phyloP scores from a whole-genome alignment of 345 rosid species.

The Carallia brachiata region DNA sequence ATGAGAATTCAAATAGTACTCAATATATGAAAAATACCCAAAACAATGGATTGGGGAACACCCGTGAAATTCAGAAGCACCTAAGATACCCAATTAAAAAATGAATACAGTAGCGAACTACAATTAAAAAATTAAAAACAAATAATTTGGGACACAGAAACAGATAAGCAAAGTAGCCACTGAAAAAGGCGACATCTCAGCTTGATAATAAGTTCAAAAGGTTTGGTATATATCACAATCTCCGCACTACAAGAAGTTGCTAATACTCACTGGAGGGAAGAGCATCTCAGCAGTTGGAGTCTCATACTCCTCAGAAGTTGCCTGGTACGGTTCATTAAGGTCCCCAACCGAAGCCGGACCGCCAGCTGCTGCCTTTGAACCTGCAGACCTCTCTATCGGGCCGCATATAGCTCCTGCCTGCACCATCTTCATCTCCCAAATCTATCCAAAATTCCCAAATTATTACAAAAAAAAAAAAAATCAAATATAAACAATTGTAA shows the following conservation, averaged over 20 bases:
- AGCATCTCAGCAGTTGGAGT: conserved; percentile 97
- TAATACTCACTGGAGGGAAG: conserved; percentile 73
- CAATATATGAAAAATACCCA: too few species aligned
- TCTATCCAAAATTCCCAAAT: conserved; percentile 31
- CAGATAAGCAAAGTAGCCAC: background rate
- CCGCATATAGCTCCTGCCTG: conserved; percentile 72
- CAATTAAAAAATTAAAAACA: too few species aligned
- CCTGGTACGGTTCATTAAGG: conserved; percentile 95
- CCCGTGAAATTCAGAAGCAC: too few species aligned
- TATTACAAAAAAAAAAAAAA: background rate
- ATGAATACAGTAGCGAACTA: too few species aligned
- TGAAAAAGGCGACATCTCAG: background rate
- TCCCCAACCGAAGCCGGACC: conserved; percentile 78
- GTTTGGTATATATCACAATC: too few species aligned
- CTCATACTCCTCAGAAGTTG: conserved; percentile 78
- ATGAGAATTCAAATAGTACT: too few species aligned
- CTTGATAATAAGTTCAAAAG: too few species aligned
- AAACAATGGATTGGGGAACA: too few species aligned
- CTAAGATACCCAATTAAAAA: too few species aligned
- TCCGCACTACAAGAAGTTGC: background rate
- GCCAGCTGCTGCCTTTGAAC: conserved; percentile 53
- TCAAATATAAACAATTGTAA: conserved; percentile 11
- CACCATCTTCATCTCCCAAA: conserved; percentile 97
- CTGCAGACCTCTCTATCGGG: conserved; percentile 69
- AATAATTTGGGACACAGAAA: background rate